These are phyloP conservation scores for Letharia lupina DNA, from an alignment of 495 filamentous ascomycete genomes.

Conservation along the genomic window DNA sequence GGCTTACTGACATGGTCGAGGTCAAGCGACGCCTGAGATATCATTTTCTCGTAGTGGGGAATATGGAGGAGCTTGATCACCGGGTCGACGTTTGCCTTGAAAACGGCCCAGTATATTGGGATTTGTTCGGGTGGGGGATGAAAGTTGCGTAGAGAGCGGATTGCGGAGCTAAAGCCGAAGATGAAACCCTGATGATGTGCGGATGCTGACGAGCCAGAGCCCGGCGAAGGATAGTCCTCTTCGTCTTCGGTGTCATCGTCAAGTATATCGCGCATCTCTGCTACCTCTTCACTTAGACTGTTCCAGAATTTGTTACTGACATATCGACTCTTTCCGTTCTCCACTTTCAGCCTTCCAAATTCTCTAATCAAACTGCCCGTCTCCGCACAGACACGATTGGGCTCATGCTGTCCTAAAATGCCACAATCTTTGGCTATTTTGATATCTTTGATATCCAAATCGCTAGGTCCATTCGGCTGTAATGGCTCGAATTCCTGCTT, in stretches of 20 bases:
- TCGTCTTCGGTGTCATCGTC: conserved; percentile 60
- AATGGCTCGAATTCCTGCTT: neutral
- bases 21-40: conserved; percentile 35
- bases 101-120: conserved; percentile 60
- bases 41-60: conserved; percentile 30
- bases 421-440: neutral
- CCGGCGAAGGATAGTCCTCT: conserved; percentile 52
- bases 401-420: conserved; percentile 25
- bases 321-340: conserved; percentile 71
- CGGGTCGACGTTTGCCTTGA: conserved; percentile 50
- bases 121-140: conserved; percentile 55
- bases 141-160: conserved; percentile 38
- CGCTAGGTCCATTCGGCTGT: neutral
- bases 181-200: conserved; percentile 62
- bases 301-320: conserved; percentile 86
- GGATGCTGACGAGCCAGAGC: conserved; percentile 34
- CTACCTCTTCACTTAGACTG: conserved; percentile 80
- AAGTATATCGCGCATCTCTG: conserved; percentile 63
- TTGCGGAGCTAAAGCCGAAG: conserved; percentile 57
- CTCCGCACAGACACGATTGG: conserved; percentile 29
- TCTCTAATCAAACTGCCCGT: conserved; percentile 47
- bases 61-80: conserved; percentile 39
- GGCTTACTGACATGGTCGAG: conserved; percentile 30
- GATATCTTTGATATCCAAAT: neutral
- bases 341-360: conserved; percentile 75